These are phyloP conservation scores for Penicillium occitanis DNA, from an alignment of 2,329 filamentous ascomycete species.

Conservation along the genomic window DNA sequence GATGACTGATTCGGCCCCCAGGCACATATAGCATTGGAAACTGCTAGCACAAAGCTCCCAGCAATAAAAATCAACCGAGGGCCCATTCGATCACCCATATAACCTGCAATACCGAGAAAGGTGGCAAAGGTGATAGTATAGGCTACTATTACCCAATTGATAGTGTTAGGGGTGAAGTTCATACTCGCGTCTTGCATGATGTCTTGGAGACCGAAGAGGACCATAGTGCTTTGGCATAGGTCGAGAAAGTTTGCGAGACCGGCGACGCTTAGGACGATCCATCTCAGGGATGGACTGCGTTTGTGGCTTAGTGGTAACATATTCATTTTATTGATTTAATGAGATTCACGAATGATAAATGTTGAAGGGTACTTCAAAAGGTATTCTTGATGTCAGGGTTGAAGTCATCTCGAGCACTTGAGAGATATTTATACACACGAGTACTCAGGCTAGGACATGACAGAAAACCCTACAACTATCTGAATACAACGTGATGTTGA, in stretches of 20 bases:
- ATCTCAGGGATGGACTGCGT: neutral
- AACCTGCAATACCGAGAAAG: no score
- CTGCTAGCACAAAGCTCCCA: no score
- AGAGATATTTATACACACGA: neutral
- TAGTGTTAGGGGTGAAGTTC: neutral
- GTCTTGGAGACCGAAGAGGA: neutral
- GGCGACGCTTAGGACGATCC: neutral
- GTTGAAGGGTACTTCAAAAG: neutral
- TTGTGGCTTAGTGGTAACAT: neutral
- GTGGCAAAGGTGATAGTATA: no score
- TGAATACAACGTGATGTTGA: neutral
- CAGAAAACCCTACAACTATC: neutral
- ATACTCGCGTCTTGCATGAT: neutral
- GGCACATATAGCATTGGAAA: no score
- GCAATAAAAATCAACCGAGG: no score
- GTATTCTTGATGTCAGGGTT: neutral
- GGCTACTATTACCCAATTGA: no score
- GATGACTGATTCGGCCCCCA: neutral
- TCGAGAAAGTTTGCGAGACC: neutral
- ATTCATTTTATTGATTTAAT: neutral
- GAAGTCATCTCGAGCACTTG: neutral
- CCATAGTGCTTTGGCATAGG: neutral
- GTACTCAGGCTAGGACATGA: neutral
- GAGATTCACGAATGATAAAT: neutral
- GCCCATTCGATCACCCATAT: no score